Base-by-base conservation (phyloP, 306 rosid genomes). In the Begonia fuchsioides region DNA sequence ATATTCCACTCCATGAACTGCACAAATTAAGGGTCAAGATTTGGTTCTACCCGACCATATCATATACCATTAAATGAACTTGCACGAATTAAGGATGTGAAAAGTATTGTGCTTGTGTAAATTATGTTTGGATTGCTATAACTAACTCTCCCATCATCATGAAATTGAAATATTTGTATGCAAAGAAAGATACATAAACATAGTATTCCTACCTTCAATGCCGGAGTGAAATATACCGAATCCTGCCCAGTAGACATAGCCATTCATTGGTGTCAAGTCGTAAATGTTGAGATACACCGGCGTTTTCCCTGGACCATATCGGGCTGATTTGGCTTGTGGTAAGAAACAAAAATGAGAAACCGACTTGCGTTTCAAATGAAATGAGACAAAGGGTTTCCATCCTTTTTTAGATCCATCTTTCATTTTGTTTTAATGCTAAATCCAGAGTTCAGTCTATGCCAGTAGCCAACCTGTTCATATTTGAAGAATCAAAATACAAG, bases 141-240 rank as follows among this genome's bases (percentile, higher is more conserved):
- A 4, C 8, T 26, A 26, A 26, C 35, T 26, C 7, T 8, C 35
- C 35, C 35, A 26, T 8, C 35, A 0, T 26, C 7, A 26, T 4
- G 35, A 5, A 6, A 26, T 26, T 26, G 2, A 26, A 26, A n/a
- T 13, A 10, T 7, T 41, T 41, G 45, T 10, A 41, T 1, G 45
- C 6, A 41, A 41, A 41, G 45, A 41, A 41, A 41, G 45, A 41
- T 4, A 13, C 12, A 41, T 0, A 10, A 3, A 51, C 55, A 47
- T 14, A 11, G 46, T 47, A 16, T 39, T 49, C 10, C 32, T 70
- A 85, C 98, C 98, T 85, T 92, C 94, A 32, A 92, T 93, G 54
- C 98, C 96, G 53, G 98, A 92, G 72, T 92, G 96, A 64, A 77
- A 92, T 67, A 92, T 82, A 44, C 98, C 98, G 44, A 92, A 63